Evolutionary conservation across 2,329 filamentous ascomycete species (phyloP).

Genomic region (Trichocomaceae sp.): DNA sequence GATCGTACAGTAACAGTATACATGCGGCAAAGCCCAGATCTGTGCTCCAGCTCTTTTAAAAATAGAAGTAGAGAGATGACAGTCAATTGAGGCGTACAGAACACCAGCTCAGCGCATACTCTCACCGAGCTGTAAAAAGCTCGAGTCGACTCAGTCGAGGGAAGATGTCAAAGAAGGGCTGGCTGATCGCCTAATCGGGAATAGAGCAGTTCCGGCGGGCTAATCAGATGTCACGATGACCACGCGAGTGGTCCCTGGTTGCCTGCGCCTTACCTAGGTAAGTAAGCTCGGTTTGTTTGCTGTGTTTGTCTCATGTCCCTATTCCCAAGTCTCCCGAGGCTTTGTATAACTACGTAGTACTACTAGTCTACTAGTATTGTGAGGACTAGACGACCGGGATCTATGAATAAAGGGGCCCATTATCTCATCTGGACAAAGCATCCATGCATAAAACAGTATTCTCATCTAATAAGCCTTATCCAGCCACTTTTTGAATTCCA

Average conservation of each 20-base stretch:
- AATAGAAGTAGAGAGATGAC: neutral
- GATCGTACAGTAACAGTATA: neutral
- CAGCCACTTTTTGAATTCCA: neutral
- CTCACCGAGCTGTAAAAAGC: no score
- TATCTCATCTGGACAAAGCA: neutral
- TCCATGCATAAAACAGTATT: neutral
- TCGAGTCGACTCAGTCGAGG: no score
- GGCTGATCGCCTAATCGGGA: neutral
- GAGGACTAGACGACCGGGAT: no score
- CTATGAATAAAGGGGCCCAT: neutral
- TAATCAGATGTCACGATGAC: neutral
- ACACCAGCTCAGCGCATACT: neutral
- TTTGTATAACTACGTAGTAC: no score
- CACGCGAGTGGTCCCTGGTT: no score
- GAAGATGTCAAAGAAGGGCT: neutral
- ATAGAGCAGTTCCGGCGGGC: neutral
- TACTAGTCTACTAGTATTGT: no score
- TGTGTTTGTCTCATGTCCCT: neutral
- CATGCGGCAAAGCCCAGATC: neutral
- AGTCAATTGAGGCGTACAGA: neutral
- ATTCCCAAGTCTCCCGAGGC: no score
- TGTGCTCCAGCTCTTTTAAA: neutral
- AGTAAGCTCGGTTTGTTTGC: neutral
- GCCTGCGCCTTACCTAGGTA: neutral
- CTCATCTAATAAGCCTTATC: neutral